These are phyloP conservation scores for Tulasnella calospora DNA, from an alignment of 768 basidiomycete genomes.

Conservation along the genomic window DNA sequence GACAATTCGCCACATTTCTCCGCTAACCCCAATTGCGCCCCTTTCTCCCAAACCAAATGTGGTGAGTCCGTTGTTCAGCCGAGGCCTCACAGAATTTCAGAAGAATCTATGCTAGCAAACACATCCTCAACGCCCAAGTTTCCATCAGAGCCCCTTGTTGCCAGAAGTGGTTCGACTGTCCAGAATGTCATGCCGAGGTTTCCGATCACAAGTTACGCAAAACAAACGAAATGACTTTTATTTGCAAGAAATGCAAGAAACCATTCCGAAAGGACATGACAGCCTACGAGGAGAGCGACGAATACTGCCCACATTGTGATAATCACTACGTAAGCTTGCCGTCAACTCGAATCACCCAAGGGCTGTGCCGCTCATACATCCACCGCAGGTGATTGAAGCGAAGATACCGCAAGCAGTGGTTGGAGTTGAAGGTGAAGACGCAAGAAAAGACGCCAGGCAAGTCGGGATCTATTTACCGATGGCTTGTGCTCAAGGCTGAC, in stretches of 20 bases:
- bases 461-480: constrained; percentile 32
- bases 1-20: neutral
- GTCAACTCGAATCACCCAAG: neutral
- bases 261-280: constrained; percentile 95
- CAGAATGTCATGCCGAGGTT: constrained; percentile 87
- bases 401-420: constrained; percentile 83
- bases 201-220: constrained; percentile 67
- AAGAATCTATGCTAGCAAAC: constrained; percentile 58
- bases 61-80: constrained; percentile 13
- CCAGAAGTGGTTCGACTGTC: constrained; percentile 95
- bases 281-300: constrained; percentile 90
- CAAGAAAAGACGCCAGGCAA: constrained; percentile 78
- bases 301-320: constrained; percentile 97
- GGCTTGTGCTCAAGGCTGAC: neutral
- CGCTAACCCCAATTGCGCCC: neutral
- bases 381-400: constrained; percentile 75
- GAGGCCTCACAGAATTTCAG: neutral
- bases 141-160: constrained; percentile 95
- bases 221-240: constrained; percentile 78
- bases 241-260: constrained; percentile 89
- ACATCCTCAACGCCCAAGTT: constrained; percentile 93
- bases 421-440: constrained; percentile 87
- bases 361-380: constrained; percentile 9
- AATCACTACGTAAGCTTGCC: constrained; percentile 83
- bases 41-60: neutral